These are phyloP conservation scores for Solanum hybrid DNA, from an alignment of 305 asterid species.

Conservation along the genomic window DNA sequence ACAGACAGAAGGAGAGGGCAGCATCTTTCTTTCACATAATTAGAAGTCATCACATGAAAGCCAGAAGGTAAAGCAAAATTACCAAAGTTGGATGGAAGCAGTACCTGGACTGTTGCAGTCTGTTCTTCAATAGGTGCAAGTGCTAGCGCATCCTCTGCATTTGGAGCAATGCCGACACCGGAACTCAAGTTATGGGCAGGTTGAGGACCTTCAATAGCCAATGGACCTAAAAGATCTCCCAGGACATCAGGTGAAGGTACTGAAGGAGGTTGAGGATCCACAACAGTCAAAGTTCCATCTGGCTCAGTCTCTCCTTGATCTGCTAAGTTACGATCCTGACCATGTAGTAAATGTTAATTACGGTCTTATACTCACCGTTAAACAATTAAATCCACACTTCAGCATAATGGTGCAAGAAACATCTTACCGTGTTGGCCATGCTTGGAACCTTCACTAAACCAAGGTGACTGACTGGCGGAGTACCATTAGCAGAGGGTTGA, in stretches of 20 bases:
- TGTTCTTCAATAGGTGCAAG: conserved; percentile 71
- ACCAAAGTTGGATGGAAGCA: not conserved
- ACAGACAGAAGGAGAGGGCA: not conserved
- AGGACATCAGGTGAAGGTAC: conserved; percentile 75
- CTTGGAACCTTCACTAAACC: conserved; percentile 76
- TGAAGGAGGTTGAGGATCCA: conserved; percentile 78
- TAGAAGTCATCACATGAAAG: not conserved
- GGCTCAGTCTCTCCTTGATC: conserved; percentile 46
- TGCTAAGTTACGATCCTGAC: conserved; percentile 40
- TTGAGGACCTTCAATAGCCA: conserved; percentile 76
- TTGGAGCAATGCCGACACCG: conserved; percentile 30
- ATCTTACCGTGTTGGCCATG: conserved; percentile 48
- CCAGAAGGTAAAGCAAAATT: not conserved
- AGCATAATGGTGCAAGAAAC: conserved; percentile 1
- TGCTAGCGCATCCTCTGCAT: conserved; percentile 60
- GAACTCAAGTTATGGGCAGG: conserved; percentile 37
- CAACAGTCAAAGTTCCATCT: conserved; percentile 73
- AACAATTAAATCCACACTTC: not conserved
- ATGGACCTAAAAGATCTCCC: conserved; percentile 91
- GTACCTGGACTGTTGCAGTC: conserved; percentile 64
- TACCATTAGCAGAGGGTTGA: conserved; percentile 71
- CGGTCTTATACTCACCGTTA: not conserved
- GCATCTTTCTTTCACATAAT: not conserved
- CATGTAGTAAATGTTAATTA: conserved; percentile 1
- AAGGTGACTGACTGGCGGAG: conserved; percentile 54